Percentiles rank a stretch among this genome's conserved stretches.
These are phyloP conservation scores for Cardamine resedifolia DNA, from an alignment of 345 rosid species.

Conservation along the genomic window DNA sequence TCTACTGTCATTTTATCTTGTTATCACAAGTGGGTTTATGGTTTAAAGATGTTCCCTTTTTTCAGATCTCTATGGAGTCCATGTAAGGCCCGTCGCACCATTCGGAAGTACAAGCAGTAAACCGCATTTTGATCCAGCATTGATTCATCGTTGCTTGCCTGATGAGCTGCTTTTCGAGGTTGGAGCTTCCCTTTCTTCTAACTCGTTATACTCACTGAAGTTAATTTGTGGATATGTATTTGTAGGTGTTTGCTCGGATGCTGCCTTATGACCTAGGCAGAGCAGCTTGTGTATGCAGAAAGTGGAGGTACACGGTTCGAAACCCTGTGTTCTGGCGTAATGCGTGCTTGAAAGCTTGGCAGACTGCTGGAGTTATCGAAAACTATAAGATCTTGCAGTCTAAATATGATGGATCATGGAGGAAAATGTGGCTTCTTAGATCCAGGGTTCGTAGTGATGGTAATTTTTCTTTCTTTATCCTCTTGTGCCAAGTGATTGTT, in stretches of 20 bases:
- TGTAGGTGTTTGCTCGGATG: constrained; percentile 85
- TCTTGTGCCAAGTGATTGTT: neutral
- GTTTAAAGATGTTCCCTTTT: neutral
- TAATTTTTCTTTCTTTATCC: constrained; percentile 25
- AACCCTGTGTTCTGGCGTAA: constrained; percentile 90
- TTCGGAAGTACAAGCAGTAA: constrained; percentile 70
- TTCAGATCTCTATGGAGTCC: constrained; percentile 83
- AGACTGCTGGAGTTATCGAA: constrained; percentile 83
- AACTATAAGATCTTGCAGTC: constrained; percentile 80
- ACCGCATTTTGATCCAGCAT: constrained; percentile 63
- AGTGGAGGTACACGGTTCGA: constrained; percentile 90
- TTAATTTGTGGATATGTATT: constrained; percentile 20
- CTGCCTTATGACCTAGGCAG: constrained; percentile 81
- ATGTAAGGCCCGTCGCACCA: constrained; percentile 85
- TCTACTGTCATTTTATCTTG: neutral
- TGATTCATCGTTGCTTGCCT: constrained; percentile 77
- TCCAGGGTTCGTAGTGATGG: constrained; percentile 96
- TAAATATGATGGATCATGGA: constrained; percentile 86
- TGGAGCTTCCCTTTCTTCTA: neutral
- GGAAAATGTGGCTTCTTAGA: constrained; percentile 96
- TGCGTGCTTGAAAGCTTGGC: constrained; percentile 95
- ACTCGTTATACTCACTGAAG: neutral
- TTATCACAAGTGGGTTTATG: neutral
- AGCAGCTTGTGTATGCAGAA: constrained; percentile 87
- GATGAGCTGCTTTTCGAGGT: constrained; percentile 96